Conservation (phyloP, 768 basidiomycete species). For the Myochromella boudieri region DNA sequence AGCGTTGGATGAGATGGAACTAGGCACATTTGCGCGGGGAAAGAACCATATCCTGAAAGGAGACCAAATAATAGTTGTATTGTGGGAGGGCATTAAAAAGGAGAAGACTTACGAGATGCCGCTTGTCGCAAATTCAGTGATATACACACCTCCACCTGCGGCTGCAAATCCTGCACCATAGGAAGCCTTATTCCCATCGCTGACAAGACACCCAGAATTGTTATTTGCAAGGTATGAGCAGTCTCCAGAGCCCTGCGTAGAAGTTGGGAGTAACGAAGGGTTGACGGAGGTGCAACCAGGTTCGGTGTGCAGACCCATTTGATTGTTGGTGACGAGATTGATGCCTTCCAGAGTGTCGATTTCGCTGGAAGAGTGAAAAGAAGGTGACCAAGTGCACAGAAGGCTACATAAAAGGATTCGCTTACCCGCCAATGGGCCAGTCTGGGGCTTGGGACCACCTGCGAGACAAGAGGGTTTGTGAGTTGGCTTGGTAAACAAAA, state of each 20-base stretch:
- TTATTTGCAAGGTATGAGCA: conserved; percentile 52
- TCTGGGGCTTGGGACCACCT: conserved; percentile 53
- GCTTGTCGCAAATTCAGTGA: conserved; percentile 65
- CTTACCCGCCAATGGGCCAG: conserved; percentile 65
- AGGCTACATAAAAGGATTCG: not conserved
- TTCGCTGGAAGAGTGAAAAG: conserved; percentile 38
- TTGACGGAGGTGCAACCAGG: conserved; percentile 54
- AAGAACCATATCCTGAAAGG: conserved; percentile 74
- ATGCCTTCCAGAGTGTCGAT: conserved; percentile 86
- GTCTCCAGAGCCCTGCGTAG: conserved; percentile 53
- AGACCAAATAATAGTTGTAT: not conserved
- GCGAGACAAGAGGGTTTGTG: not conserved
- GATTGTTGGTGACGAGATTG: conserved; percentile 62
- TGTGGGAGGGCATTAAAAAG: not conserved
- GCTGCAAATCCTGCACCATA: conserved; percentile 69
- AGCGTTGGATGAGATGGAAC: conserved; percentile 44
- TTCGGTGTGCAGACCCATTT: conserved; percentile 71
- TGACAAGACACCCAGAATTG: conserved; percentile 67
- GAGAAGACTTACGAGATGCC: conserved; percentile 56
- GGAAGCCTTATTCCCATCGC: conserved; percentile 50
- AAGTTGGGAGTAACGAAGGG: conserved; percentile 48
- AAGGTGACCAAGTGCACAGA: not conserved
- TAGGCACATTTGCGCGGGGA: conserved; percentile 48
- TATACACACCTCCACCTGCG: conserved; percentile 71
- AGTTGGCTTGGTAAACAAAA: too few species aligned